These are phyloP conservation scores for Astraeus odoratus DNA, from an alignment of 768 basidiomycete species.

Conservation along the genomic window DNA sequence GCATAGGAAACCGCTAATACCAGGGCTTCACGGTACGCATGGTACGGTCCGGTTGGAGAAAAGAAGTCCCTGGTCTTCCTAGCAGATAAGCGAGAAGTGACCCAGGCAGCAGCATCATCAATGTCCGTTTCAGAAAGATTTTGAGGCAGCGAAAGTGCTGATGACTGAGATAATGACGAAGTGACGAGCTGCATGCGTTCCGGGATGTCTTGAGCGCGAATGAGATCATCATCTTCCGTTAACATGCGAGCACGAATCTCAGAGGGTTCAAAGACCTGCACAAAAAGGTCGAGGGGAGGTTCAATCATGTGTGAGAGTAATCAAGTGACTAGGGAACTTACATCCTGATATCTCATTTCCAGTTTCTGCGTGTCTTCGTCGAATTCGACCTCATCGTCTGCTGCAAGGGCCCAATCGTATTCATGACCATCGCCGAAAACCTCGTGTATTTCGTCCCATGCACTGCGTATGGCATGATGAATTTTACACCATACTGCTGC, in stretches of 20 bases:
- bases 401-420: constrained; percentile 89
- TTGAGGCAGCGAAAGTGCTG: constrained; percentile 53
- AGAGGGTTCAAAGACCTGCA: constrained; percentile 93
- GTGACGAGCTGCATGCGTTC: constrained; percentile 93
- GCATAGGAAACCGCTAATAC: constrained; percentile 74
- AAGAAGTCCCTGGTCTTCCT: constrained; percentile 70
- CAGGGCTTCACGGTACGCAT: constrained; percentile 57
- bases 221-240: constrained; percentile 90
- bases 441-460: constrained; percentile 93
- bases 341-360: constrained; percentile 83
- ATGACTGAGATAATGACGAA: constrained; percentile 67
- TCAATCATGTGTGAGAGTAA: constrained; percentile 3
- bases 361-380: constrained; percentile 52
- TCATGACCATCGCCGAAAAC: constrained; percentile 97
- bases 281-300: constrained; percentile 6
- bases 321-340: constrained; percentile 26
- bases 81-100: constrained; percentile 68
- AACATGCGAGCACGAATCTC: constrained; percentile 87
- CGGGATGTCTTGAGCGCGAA: constrained; percentile 84
- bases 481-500: not conserved
- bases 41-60: constrained; percentile 52
- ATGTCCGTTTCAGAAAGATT: constrained; percentile 68
- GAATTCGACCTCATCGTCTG: constrained; percentile 55
- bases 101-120: constrained; percentile 81
- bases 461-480: constrained; percentile 38